Conservation (phyloP, 139 green algal species). For the Ettlia oleoabundans region DNA sequence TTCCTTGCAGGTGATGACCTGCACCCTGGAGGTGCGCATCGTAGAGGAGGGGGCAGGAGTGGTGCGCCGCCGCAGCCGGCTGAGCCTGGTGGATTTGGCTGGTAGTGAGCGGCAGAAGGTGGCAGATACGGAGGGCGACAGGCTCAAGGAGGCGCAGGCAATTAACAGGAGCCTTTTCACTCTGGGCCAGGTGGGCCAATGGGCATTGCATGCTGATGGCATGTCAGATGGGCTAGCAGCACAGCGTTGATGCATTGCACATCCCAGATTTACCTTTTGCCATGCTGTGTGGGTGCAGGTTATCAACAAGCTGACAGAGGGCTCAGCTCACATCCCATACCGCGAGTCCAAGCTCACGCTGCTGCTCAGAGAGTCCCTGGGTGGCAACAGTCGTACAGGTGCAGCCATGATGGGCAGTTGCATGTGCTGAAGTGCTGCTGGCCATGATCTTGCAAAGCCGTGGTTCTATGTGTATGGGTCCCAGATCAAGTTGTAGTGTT, state of each 20-base stretch:
- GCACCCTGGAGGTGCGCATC: constrained; percentile 38
- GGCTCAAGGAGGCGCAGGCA: constrained; percentile 65
- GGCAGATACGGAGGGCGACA: constrained; percentile 44
- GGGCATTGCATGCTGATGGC: no score
- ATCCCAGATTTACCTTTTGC: no score
- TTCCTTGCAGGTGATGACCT: background rate
- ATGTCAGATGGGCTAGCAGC: no score
- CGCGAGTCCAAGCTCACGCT: constrained; percentile 68
- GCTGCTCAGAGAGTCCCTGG: constrained; percentile 49
- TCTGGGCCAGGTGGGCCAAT: constrained; percentile 54
- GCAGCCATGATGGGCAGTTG: background rate
- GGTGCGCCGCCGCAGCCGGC: constrained; percentile 24
- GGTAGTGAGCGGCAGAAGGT: constrained; percentile 62
- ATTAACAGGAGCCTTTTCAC: constrained; percentile 70
- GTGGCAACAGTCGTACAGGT: constrained; percentile 27
- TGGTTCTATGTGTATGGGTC: no score
- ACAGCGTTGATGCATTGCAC: no score
- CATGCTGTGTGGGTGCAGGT: constrained; percentile 40
- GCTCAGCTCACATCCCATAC: constrained; percentile 63
- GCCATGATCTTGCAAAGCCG: no score
- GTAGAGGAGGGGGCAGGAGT: constrained; percentile 38
- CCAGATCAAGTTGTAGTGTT: no score
- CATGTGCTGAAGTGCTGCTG: background rate
- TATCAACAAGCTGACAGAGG: constrained; percentile 43
- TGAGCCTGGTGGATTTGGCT: constrained; percentile 65